Conservation (phyloP, 306 rosid genomes). For the Vigna trinervia region DNA sequence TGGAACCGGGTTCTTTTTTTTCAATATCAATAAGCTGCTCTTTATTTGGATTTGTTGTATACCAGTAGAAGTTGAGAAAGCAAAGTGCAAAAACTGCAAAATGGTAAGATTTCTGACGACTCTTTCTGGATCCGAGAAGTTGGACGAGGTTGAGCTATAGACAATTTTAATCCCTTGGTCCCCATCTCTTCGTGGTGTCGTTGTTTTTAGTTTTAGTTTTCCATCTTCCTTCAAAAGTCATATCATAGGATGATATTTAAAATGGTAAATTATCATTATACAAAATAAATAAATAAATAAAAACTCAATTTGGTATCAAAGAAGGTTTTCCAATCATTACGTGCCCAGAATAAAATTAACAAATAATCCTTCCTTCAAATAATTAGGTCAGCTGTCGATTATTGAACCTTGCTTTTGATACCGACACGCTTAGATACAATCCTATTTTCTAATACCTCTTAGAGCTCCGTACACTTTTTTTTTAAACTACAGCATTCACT, state of each 20-base stretch:
- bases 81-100: constrained; percentile 1
- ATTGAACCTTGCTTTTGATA: not conserved
- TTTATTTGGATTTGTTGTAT: constrained; percentile 15
- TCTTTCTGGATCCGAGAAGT: constrained; percentile 1
- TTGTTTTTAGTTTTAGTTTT: constrained; percentile 5
- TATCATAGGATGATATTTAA: constrained; percentile 21
- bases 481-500: too few relatives aligned
- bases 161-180: constrained; percentile 22
- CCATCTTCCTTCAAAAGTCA: constrained; percentile 11
- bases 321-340: constrained; percentile 18
- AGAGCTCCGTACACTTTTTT: too few relatives aligned
- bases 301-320: not conserved
- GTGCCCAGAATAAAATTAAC: constrained; percentile 18
- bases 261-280: constrained; percentile 17
- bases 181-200: constrained; percentile 10
- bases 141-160: not conserved
- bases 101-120: not conserved
- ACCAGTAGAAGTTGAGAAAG: constrained; percentile 6
- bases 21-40: not conserved
- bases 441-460: too few relatives aligned
- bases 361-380: not conserved
- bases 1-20: constrained; percentile 25
- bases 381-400: constrained; percentile 36
- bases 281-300: not conserved
- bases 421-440: too few relatives aligned